Conservation (phyloP, 2,329 filamentous ascomycete species). For the Cordyceps cateniannulata region DNA sequence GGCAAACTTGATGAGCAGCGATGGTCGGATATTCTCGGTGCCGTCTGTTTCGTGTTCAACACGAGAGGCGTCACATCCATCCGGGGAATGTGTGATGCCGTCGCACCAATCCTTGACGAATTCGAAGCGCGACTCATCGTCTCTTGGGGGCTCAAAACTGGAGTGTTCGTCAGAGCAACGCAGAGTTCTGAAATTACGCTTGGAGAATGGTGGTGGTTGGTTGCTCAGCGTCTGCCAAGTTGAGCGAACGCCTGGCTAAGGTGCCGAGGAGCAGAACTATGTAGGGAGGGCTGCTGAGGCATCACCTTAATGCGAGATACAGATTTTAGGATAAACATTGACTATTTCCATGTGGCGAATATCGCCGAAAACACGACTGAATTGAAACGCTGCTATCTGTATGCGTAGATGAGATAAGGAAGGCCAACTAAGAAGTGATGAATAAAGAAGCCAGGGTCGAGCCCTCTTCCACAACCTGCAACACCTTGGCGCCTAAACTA, state of each 20-base stretch:
- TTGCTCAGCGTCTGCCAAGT: constrained; percentile 28
- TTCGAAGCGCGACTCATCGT: constrained; percentile 57
- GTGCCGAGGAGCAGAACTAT: not conserved
- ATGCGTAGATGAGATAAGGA: not conserved
- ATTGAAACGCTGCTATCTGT: no score
- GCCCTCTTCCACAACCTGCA: not conserved
- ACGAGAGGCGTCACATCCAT: constrained; percentile 53
- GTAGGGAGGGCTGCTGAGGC: no score
- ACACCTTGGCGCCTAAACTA: not conserved
- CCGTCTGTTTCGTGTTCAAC: constrained; percentile 56
- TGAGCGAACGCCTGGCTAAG: not conserved
- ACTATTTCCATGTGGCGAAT: not conserved
- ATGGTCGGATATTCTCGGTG: constrained; percentile 59
- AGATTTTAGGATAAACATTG: not conserved
- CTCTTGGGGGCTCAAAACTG: constrained; percentile 50
- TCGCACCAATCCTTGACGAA: constrained; percentile 52
- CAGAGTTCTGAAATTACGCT: constrained; percentile 37
- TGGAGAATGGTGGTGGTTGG: constrained; percentile 64
- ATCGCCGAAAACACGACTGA: no score
- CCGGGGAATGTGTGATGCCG: constrained; percentile 44
- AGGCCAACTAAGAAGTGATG: not conserved
- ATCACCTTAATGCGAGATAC: not conserved
- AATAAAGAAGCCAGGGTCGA: not conserved
- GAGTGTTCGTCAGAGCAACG: constrained; percentile 40
- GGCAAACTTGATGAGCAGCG: constrained; percentile 49